Evolutionary conservation across 176 grass and related monocot species (phyloP).

Genomic region (Juncus inflexus): DNA sequence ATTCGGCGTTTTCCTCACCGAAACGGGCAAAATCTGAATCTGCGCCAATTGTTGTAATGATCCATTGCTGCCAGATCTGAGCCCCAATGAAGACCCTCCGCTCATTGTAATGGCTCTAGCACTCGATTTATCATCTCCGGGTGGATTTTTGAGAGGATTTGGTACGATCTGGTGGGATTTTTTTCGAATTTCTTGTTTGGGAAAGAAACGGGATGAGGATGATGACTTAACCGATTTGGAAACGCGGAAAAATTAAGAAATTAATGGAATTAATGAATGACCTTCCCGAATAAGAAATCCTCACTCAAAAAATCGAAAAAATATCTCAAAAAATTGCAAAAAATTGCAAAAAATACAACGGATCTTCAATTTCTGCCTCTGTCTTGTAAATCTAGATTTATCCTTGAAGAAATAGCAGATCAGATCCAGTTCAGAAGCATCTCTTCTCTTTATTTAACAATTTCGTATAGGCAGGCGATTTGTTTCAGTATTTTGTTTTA

Average conservation of each 20-base stretch:
- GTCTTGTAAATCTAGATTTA: no score
- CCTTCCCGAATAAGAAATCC: background rate
- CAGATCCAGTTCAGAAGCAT: no score
- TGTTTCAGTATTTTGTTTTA: background rate
- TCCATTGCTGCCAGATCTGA: constrained; percentile 86
- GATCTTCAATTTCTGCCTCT: no score
- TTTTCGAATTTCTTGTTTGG: background rate
- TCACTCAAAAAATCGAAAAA: background rate
- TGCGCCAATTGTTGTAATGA: constrained; percentile 58
- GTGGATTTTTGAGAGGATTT: constrained; percentile 9
- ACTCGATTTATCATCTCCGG: constrained; percentile 26
- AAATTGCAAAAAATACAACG: no score
- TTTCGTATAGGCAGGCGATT: no score
- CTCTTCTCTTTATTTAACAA: no score
- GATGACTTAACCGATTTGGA: constrained; percentile 15
- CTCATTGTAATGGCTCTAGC: constrained; percentile 34
- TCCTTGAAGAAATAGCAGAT: no score
- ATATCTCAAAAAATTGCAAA: no score
- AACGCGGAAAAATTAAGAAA: background rate
- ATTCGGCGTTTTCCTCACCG: constrained; percentile 23
- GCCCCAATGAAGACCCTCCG: constrained; percentile 66
- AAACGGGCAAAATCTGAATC: constrained; percentile 25
- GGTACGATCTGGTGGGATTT: constrained; percentile 4
- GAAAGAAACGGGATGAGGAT: constrained; percentile 15
- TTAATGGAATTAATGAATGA: constrained; percentile 9